Evolutionary conservation across 257 asterid genomes (phyloP), one percentile per base, ranked within the genome.

Genomic region (Solanum dulcamara): DNA sequence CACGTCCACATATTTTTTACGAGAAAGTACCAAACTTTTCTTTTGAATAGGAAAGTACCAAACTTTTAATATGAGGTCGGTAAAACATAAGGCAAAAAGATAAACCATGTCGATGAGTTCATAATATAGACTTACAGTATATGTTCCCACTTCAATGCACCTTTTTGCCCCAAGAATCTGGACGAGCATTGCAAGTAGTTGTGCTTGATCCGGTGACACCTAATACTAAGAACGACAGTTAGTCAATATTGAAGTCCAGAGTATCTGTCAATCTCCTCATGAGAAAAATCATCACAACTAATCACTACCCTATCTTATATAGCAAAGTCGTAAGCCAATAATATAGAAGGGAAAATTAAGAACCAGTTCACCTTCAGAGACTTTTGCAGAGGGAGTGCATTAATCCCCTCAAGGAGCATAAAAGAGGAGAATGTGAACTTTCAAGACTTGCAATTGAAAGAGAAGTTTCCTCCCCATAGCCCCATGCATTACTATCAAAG

Each of bases 121-220:
- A 60, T 46, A 70, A 70, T 70, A 67, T 51, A 37, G 66, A 81
- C 97, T 59, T 90, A 93, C 97, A 24, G 98, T 96, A 89, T 90
- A 96, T 35, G 94, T 95, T 42, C 99, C 99, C 85, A 96, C 93
- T 95, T 96, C 99, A 37, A 96, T 95, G 88, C 98, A 96, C 86
- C 91, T 94, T 83, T 93, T 84, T n/a, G 98, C 98, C 88, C 98
- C 98, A 51, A 92, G 88, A 89, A 92, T 91, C 90, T 94, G 95
- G 35, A 93, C 94, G 28, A 96, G 97, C 98, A 96, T 92, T 44
- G 97, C 96, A 81, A 96, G 97, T 83, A 96, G 94, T 88, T 96
- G 99, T 10, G 97, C 98, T 89, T 96, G 98, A 91, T 96, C 99
- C 42, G 99, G 98, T 59, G 99, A 96, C 44, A 93, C 97, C 98